phyloP scores from a whole-genome alignment of 2,329 filamentous ascomycete species.

The Exophiala sp. region DNA sequence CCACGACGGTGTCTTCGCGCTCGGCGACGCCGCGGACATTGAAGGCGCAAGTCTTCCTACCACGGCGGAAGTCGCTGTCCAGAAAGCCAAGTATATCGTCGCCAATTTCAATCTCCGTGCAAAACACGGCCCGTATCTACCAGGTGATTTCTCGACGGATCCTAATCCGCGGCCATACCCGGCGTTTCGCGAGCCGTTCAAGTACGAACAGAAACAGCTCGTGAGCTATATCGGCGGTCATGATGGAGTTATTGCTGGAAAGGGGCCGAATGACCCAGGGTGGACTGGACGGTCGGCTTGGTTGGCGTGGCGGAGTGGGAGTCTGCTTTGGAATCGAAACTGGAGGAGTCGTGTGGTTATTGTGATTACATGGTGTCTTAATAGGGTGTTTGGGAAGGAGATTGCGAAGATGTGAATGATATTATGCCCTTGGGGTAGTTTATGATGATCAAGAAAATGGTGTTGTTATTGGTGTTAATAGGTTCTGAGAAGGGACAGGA shows the following conservation, averaged over 20 bases:
- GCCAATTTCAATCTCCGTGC: conserved; percentile 18
- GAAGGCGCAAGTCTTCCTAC: conserved; percentile 23
- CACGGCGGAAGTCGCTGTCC: conserved; percentile 28
- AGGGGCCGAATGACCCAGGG: conserved; percentile 23
- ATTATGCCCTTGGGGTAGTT: neutral
- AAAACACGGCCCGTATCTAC: neutral
- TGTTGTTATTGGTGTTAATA: no score
- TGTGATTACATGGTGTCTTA: conserved; percentile 34
- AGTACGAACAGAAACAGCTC: conserved; percentile 38
- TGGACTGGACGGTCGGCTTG: conserved; percentile 44
- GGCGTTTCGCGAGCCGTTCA: conserved; percentile 30
- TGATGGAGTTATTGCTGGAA: conserved; percentile 42
- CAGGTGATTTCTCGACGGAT: neutral
- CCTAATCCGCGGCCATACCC: neutral
- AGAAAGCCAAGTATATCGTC: conserved; percentile 28
- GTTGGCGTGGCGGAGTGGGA: conserved; percentile 43
- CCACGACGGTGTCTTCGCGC: conserved; percentile 28
- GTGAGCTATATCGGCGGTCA: conserved; percentile 42
- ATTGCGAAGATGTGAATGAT: conserved; percentile 28
- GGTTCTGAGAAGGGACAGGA: neutral
- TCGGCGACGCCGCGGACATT: conserved; percentile 33
- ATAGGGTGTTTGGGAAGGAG: conserved; percentile 34
- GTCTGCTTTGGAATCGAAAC: conserved; percentile 36
- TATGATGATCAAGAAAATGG: no score
- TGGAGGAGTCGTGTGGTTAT: conserved; percentile 35